A percentile compares a stretch with the other conserved stretches of the same genome.
Evolutionary conservation across 192 early-diverging fungal species (phyloP).

Genomic region (Coemansia guatemalensis): DNA sequence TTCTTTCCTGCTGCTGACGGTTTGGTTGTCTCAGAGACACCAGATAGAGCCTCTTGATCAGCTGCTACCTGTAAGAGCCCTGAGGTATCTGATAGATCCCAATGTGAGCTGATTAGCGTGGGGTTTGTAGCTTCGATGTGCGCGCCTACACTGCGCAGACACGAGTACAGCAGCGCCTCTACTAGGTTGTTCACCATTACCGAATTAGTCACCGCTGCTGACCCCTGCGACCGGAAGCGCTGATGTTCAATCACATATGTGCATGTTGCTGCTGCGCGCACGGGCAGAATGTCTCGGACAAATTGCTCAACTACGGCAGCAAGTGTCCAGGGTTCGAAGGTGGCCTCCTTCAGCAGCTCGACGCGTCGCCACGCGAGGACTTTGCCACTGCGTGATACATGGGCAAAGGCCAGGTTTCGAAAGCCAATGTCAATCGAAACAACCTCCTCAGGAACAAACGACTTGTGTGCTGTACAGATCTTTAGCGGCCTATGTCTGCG

Average conservation of each 20-base stretch:
- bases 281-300: constrained; percentile 36
- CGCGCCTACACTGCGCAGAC: constrained; percentile 33
- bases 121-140: constrained; percentile 45
- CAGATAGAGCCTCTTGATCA: background rate
- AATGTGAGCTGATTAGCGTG: constrained; percentile 34
- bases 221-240: constrained; percentile 54
- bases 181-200: constrained; percentile 55
- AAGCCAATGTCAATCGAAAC: constrained; percentile 57
- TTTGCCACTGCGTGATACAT: constrained; percentile 29
- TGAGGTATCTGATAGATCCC: constrained; percentile 20
- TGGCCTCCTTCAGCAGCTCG: constrained; percentile 43
- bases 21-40: background rate
- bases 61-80: background rate
- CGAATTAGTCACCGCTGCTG: constrained; percentile 49
- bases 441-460: constrained; percentile 37
- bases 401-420: constrained; percentile 51
- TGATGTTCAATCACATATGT: constrained; percentile 55
- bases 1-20: background rate
- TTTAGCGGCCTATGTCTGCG: constrained; percentile 7
- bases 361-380: constrained; percentile 43
- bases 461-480: constrained; percentile 9
- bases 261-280: constrained; percentile 18
- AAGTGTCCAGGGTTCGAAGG: constrained; percentile 52
- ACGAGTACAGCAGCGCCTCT: constrained; percentile 51
- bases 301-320: constrained; percentile 31